Evolutionary conservation across 2,329 filamentous ascomycete species (phyloP), one percentile per base, ranked within the genome.

Genomic region (Chrysoporthe austroafricana): DNA sequence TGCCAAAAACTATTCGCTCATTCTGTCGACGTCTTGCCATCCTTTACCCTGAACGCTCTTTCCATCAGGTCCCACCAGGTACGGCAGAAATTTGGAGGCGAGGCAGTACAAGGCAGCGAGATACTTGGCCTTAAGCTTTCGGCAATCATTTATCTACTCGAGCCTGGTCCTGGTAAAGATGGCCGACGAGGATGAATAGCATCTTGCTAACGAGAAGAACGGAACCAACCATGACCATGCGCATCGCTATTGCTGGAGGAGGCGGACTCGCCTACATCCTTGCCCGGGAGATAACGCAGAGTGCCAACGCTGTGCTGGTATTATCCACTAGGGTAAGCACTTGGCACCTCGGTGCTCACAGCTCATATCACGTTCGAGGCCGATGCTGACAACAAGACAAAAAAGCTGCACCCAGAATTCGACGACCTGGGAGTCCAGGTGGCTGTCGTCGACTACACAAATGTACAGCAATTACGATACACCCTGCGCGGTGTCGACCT

Each of bases 401-500:
- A 32, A 36, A n/a, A 39, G 42, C 62, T 65, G 58, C 85, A 88
- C 72, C 80, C 85, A 48, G 83, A 85, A 69, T 83, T 89, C 66
- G 80, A 82, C 58, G 77, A 80, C 14, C 81, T 84, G 68, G 86
- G 84, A 58, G 90, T 90, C 72, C 90, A 93, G 76, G 87, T 92
- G 59, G 82, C 88, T 66, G 81, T 87, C 52, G 89, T 93, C n/a
- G 83, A 93, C 79, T 94, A 93, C 76, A 78, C 82, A 70, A 81
- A 88, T 70, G 77, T 83, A 43, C 80, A 84, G 1, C 84, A 84
- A 54, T 83, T 94, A 36, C 82, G 82, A 16, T 92, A 88, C 75
- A 85, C 86, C 9, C 84, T 94, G n/a, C 85, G 85, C 67, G 91
- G 91, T 11, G 85, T 92, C 54, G 90, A 94, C 76, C 85, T 92